Conservation (phyloP, 345 rosid species). For the Boechera divaricarpa region DNA sequence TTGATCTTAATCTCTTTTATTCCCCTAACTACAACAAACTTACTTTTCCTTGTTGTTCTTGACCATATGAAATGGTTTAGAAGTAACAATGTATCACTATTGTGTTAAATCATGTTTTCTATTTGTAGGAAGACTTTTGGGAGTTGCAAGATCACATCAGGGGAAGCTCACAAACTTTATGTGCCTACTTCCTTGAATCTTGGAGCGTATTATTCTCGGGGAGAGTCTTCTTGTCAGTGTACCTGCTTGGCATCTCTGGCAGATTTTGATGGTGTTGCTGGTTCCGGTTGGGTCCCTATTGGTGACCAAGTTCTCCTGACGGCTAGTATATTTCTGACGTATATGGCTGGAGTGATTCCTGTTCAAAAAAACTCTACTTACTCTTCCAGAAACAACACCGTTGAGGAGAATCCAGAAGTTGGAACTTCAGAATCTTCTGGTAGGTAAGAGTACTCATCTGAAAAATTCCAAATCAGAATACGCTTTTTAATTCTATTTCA, state of each 20-base stretch:
- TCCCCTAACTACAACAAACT: neutral
- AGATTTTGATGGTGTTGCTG: slow-evolving; percentile 56
- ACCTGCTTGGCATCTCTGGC: slow-evolving; percentile 60
- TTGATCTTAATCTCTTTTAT: neutral
- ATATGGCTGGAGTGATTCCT: slow-evolving; percentile 85
- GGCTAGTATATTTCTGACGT: slow-evolving; percentile 75
- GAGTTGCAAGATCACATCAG: slow-evolving; percentile 44
- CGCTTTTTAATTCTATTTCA: no score
- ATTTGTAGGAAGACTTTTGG: slow-evolving; percentile 50
- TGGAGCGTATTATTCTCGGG: slow-evolving; percentile 32
- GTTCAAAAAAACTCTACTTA: slow-evolving; percentile 49
- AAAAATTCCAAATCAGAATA: no score
- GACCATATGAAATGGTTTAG: neutral
- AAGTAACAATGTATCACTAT: neutral
- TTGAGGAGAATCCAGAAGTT: slow-evolving; percentile 41
- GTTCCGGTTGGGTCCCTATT: slow-evolving; percentile 60
- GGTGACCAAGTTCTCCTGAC: slow-evolving; percentile 78
- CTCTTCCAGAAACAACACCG: slow-evolving; percentile 41
- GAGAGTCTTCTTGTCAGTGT: slow-evolving; percentile 46
- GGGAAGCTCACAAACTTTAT: slow-evolving; percentile 37
- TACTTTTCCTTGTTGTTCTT: neutral
- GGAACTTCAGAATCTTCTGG: slow-evolving; percentile 68
- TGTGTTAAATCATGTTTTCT: neutral
- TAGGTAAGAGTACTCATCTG: slow-evolving; percentile 81
- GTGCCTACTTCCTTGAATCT: slow-evolving; percentile 42